phyloP scores from a whole-genome alignment of 2,329 filamentous ascomycete genomes.

The Ceratocystis papillata region DNA sequence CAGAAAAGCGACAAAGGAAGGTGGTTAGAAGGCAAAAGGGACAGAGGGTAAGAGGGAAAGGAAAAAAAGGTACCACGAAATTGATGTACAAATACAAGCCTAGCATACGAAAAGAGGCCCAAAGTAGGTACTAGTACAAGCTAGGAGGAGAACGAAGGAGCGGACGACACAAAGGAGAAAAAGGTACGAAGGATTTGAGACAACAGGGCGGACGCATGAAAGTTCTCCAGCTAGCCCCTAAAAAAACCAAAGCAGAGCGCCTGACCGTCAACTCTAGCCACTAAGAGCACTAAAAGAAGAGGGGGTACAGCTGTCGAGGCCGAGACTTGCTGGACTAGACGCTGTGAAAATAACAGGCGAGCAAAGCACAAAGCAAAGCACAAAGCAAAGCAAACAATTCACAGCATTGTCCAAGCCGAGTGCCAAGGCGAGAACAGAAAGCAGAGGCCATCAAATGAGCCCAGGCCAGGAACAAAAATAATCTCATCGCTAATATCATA shows the following conservation, averaged over 20 bases:
- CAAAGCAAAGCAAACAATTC: neutral
- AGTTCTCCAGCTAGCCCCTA: neutral
- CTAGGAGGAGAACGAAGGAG: neutral
- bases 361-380: neutral
- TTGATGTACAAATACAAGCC: neutral
- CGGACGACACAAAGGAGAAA: neutral
- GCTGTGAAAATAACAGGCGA: neutral
- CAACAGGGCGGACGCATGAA: neutral
- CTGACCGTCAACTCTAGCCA: neutral
- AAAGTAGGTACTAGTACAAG: neutral
- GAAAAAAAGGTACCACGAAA: neutral
- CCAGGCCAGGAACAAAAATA: neutral
- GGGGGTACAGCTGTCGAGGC: neutral
- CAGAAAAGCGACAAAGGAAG: neutral
- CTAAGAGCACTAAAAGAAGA: neutral
- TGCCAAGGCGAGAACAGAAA: neutral
- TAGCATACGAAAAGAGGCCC: neutral
- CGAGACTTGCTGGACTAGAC: neutral
- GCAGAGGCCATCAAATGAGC: slow-evolving; percentile 2
- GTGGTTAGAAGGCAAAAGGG: neutral
- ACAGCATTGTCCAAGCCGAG: neutral
- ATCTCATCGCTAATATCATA: no score
- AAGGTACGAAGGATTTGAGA: slow-evolving; percentile 1
- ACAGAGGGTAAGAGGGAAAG: neutral
- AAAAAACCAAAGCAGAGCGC: neutral